Evolutionary conservation across 148 eudicot genomes (phyloP), one percentile per base, ranked within the genome.

Genomic region (Limonium bicolor): DNA sequence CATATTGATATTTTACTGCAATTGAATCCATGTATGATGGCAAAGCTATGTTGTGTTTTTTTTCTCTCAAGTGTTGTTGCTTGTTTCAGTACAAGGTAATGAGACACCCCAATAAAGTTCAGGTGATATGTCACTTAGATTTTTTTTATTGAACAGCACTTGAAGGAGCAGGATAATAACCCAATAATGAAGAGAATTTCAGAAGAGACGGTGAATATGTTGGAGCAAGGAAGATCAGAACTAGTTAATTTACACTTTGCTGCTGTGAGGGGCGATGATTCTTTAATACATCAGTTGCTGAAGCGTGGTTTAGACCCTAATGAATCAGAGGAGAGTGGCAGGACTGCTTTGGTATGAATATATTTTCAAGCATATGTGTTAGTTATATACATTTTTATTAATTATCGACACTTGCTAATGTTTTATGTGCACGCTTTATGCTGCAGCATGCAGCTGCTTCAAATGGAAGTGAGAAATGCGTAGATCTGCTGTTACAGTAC

Each of bases 401-500:
- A 2, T 16, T 3, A 13, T 9, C 5, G 16, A 0, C 4, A 5
- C 4, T 20, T 58, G 33, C 13, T 33, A 3, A n/a, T 27, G 2
- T 7, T 21, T 28, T 3, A 3, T 35, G 45, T 2, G 14, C 7
- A 9, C 43, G 38, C 48, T 42, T 39, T 52, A 10, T 23, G 9
- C 15, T 6, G 46, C 76, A 87, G 96, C 96, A 82, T 52, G 72
- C 78, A 47, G 94, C 96, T 21, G 84, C 96, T n/a, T 70, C 96
- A 3, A 64, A 66, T 57, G 96, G 94, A 51, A 70, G 58, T 31
- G 73, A 56, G 43, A 78, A 86, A 50, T 86, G 96, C 28, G 96
- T 82, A 56, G 63, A 65, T 14, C 74, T 75, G 23, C 68, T 86
- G 22, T 67, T 86, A 24, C 87, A 78, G 43, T 64, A 59, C 41